A percentile compares a stretch with the other conserved stretches of the same genome.
These are phyloP conservation scores for Durio zibethinus DNA, from an alignment of 345 rosid species.

Conservation along the genomic window DNA sequence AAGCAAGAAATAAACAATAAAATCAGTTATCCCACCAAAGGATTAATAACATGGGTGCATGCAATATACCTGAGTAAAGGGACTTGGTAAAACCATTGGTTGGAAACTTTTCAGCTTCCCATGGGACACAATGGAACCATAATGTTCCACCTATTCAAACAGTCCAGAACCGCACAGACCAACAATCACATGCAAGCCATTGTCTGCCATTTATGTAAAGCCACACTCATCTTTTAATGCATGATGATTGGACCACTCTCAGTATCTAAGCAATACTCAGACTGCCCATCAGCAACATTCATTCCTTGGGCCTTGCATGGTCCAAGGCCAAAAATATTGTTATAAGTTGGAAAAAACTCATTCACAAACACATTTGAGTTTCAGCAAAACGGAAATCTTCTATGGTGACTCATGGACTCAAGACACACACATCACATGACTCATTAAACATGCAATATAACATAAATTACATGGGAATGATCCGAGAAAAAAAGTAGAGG, in stretches of 20 bases:
- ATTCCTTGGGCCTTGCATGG: not conserved
- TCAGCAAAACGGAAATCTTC: not conserved
- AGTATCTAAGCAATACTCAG: not conserved
- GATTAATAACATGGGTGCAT: not conserved
- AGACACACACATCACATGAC: not conserved
- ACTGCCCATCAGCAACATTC: not conserved
- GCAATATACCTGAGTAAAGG: not conserved
- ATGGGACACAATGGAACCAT: not conserved
- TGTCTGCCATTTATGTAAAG: not conserved
- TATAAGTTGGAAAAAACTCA: not conserved
- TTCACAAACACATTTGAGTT: not conserved
- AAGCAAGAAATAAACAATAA: slow-evolving; percentile 12
- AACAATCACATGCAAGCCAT: not conserved
- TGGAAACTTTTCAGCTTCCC: not conserved
- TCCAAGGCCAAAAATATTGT: not conserved
- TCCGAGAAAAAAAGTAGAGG: not conserved
- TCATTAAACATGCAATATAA: not conserved
- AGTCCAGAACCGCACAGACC: not conserved
- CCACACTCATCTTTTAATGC: not conserved
- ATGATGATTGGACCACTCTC: slow-evolving; percentile 4
- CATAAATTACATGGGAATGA: not conserved
- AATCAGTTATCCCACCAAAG: slow-evolving; percentile 12
- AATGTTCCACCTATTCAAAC: not conserved
- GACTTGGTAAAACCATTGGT: not conserved
- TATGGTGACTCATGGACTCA: not conserved